A percentile compares a stretch with the other conserved stretches of the same genome.
These are phyloP conservation scores for Psophocarpus tetragonolobus DNA, from an alignment of 306 rosid genomes.

Conservation along the genomic window DNA sequence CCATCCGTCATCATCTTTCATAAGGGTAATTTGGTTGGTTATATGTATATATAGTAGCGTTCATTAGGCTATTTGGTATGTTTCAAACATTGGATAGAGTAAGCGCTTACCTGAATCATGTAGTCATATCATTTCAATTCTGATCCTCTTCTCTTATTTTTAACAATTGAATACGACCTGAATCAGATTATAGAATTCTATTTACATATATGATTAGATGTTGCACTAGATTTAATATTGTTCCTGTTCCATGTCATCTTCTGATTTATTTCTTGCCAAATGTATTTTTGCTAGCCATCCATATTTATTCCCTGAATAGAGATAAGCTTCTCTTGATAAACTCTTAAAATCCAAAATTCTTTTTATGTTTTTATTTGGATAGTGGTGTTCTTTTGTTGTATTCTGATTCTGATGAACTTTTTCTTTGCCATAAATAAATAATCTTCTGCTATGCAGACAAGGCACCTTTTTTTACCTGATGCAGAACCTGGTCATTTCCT, in stretches of 20 bases:
- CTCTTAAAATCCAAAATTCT: neutral
- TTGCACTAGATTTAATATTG: neutral
- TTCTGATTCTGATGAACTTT: slow-evolving; percentile 16
- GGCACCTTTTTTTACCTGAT: slow-evolving; percentile 76
- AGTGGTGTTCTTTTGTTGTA: neutral
- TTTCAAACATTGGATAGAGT: neutral
- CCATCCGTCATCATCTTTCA: neutral
- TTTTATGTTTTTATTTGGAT: neutral
- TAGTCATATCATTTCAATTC: neutral
- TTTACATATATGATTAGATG: neutral
- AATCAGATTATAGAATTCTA: slow-evolving; percentile 4
- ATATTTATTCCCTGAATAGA: neutral
- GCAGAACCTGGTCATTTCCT: slow-evolving; percentile 76
- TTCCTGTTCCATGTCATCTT: slow-evolving; percentile 4
- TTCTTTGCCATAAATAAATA: slow-evolving; percentile 2
- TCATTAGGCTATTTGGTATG: neutral
- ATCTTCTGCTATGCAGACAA: slow-evolving; percentile 56
- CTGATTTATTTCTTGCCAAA: neutral
- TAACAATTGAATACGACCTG: neutral
- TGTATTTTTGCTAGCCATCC: slow-evolving; percentile 7
- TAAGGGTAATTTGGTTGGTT: neutral
- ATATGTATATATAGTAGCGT: neutral
- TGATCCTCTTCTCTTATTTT: neutral
- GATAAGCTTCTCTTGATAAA: neutral
- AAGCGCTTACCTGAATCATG: neutral